These are phyloP conservation scores for Myrica gale DNA, from an alignment of 306 rosid species.

Conservation along the genomic window DNA sequence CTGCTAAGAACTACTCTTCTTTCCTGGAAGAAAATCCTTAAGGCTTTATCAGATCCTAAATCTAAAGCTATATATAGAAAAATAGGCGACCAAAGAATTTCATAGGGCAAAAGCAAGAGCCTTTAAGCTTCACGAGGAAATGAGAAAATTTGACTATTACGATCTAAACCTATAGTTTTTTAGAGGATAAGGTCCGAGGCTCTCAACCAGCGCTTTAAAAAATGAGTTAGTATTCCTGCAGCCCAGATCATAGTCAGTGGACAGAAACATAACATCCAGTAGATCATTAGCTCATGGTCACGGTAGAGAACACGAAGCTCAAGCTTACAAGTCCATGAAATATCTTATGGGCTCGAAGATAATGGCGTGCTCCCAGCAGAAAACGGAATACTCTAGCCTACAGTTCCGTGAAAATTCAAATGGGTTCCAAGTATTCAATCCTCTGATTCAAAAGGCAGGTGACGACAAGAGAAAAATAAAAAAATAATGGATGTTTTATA, in stretches of 20 bases:
- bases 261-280: conserved; percentile 32
- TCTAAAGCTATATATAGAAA: not conserved
- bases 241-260: conserved; percentile 52
- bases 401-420: not conserved
- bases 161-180: conserved; percentile 47
- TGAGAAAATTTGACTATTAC: conserved; percentile 31
- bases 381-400: not conserved
- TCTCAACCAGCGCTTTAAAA: conserved; percentile 56
- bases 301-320: conserved; percentile 6
- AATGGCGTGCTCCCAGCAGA: not conserved
- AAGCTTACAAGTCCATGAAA: too few relatives aligned
- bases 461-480: not conserved
- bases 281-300: conserved; percentile 14
- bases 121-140: too few relatives aligned
- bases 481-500: not conserved
- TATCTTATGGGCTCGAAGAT: too few relatives aligned
- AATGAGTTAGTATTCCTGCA: conserved; percentile 42
- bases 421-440: not conserved
- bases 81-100: not conserved
- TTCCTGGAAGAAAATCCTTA: not conserved
- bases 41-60: not conserved
- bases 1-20: not conserved
- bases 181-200: conserved; percentile 45
- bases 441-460: not conserved
- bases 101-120: too few relatives aligned